Evolutionary conservation across 2,329 filamentous ascomycete species (phyloP), one percentile per base, ranked within the genome.

Genomic region (Sporothrix dimorphospora): DNA sequence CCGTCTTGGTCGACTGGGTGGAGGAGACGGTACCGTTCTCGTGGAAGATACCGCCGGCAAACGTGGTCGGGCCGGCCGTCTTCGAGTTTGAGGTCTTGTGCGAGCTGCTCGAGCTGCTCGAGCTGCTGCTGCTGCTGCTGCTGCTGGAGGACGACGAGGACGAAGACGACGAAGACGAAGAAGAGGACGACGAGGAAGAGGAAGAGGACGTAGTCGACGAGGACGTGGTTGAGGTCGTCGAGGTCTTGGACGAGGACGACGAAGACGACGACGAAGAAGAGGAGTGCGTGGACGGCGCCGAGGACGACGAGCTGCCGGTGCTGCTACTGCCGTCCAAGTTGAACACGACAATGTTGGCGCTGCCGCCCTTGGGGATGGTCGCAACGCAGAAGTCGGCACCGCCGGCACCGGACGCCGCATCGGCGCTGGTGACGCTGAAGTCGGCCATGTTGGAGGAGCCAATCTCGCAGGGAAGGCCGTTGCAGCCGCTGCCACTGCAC

Each of bases 301-400:
- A 72, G 16, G 63, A 53, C 19, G 73, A 69, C 11, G 77, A 75
- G n/a, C 47, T 71, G 57, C 61, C 61, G 66, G 76, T 71, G 76
- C 49, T 74, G 69, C 76, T 67, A 65, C 71, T 74, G 68, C 83
- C 84, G 73, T 86, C 83, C 16, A 83, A 77, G 75, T 81, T 83
- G 77, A 83, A 88, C 51, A 92, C 87, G 34, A 93, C 87, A 75
- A 94, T 88, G 77, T 88, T 89, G 57, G 91, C 92, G 71, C 85
- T 88, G 65, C 81, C 81, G 34, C 92, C 92, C 76, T 87, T 87
- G 57, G 89, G 84, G 19, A 94, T 89, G 16, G 92, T 94, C 14
- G 92, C 92, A 65, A 94, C 92, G 77, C 92, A 95, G 81, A 93
- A 94, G 55, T 84, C 83, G 21, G 89, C 87, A 76, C 87, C 89